Evolutionary conservation across 169 alveolate species (phyloP).

Genomic region (Cryptosporidium felis): DNA sequence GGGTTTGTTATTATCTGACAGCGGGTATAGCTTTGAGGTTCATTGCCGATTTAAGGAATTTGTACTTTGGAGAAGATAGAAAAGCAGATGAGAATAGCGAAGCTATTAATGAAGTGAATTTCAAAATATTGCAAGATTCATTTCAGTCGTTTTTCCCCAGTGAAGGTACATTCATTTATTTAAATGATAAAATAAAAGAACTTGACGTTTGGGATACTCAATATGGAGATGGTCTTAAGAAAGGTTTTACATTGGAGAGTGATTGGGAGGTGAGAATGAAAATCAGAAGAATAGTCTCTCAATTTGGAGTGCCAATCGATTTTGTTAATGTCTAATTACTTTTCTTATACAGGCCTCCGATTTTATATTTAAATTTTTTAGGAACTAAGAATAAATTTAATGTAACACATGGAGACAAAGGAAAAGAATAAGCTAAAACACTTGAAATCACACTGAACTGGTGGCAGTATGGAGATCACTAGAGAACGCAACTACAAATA

Average conservation of each 20-base stretch:
- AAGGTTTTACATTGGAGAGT: constrained; percentile 45
- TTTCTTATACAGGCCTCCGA: not conserved
- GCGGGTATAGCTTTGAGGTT: constrained; percentile 62
- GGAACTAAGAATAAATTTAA: too few relatives aligned
- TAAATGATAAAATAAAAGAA: constrained; percentile 44
- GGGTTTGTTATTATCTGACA: constrained; percentile 54
- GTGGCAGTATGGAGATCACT: too few relatives aligned
- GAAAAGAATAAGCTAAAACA: too few relatives aligned
- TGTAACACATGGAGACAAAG: too few relatives aligned
- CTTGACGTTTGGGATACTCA: constrained; percentile 63
- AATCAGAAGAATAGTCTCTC: constrained; percentile 49
- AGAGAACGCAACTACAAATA: too few relatives aligned
- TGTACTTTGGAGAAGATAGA: not conserved
- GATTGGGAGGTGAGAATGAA: constrained; percentile 71
- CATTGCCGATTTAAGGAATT: not conserved
- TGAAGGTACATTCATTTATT: constrained; percentile 22
- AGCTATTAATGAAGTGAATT: not conserved
- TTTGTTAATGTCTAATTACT: constrained; percentile 3
- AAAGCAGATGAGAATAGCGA: not conserved
- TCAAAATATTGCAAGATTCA: not conserved
- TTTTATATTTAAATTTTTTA: not conserved
- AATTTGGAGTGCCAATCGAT: constrained; percentile 35
- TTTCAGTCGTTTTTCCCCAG: constrained; percentile 30
- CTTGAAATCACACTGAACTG: too few relatives aligned
- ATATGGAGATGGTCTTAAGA: constrained; percentile 31